Conservation (phyloP, 441 rosid genomes). For the Capsella rubella region DNA sequence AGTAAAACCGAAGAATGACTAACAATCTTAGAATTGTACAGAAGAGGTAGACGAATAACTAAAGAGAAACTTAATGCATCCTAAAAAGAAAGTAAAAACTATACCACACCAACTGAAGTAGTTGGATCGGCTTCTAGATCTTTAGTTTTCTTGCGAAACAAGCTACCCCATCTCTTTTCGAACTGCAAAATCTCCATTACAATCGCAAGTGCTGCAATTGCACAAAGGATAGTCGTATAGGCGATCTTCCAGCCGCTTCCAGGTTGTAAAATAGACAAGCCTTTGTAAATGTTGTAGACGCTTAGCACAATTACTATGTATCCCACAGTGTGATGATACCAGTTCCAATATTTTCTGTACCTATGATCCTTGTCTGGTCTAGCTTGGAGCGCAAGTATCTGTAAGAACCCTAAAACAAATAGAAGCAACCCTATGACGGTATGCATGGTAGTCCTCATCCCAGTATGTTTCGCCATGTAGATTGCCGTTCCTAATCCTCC, state of each 20-base stretch:
- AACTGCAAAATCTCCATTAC: constrained; percentile 45
- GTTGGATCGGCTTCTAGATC: neutral
- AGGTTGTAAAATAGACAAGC: constrained; percentile 54
- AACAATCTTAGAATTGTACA: neutral
- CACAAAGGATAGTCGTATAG: constrained; percentile 47
- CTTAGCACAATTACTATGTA: constrained; percentile 52
- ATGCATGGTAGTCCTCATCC: constrained; percentile 41
- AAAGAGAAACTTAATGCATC: neutral
- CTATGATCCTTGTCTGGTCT: constrained; percentile 67
- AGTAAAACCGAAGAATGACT: neutral
- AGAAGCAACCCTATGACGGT: constrained; percentile 58
- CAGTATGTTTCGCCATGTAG: constrained; percentile 52
- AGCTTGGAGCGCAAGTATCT: constrained; percentile 50
- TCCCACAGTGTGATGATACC: constrained; percentile 60
- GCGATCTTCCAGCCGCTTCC: constrained; percentile 54
- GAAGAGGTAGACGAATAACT: neutral
- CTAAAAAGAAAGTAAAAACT: neutral
- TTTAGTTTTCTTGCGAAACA: constrained; percentile 17
- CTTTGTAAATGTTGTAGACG: constrained; percentile 57
- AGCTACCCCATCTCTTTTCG: constrained; percentile 20
- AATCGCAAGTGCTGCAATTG: constrained; percentile 44
- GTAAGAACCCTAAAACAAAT: constrained; percentile 57
- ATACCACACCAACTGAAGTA: neutral
- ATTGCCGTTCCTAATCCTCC: constrained; percentile 59
- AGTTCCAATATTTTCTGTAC: constrained; percentile 65